Base-by-base conservation (phyloP, 2,329 filamentous ascomycete genomes). In the Cladophialophora yegresii region DNA sequence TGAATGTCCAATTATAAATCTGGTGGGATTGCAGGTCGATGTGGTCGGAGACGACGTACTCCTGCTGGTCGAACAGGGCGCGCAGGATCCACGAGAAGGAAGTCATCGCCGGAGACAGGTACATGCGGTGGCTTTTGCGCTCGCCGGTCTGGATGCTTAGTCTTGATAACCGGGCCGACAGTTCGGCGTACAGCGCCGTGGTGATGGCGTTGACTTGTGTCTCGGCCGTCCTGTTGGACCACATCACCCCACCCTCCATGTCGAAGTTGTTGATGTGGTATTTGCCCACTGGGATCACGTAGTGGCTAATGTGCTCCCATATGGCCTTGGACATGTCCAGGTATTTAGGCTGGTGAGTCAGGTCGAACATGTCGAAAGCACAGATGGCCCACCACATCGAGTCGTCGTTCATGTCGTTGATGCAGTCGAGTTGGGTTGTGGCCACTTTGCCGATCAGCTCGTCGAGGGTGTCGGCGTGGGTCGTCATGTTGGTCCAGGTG, bases 361-460 rank as follows among this genome's bases (percentile, higher is more conserved):
- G 56, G 30, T 64, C 56, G 30, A 61, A 69, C 50, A 62, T 53
- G 28, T 67, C 65, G 30, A 69, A n/a, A 7, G 59, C 30, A 28
- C 62, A 62, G 13, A 69, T 65, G 12, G 60, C 57, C 67, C 67
- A 69, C 67, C 67, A 69, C 64, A 67, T 65, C 43, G 58, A 63
- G 50, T 69, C 67, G 54, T 69, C 67, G 45, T 69, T 69, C 58
- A 61, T 61, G 20, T 67, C 65, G 54, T 69, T 64, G 61, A 69
- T 65, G 28, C 64, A 69, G 20, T 66, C 54, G 13, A 28, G 40
- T n/a, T 57, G 50, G n/a, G 51, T 57, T 16, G 47, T 43, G 30
- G 63, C 60, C n/a, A 69, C 63, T 12, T 56, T 61, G n/a, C 43
- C 20, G 30, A 67, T 36, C 13, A 65, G 61, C 13, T 63, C 58